Percentiles rank a stretch among this genome's conserved stretches.
These are phyloP conservation scores for Phoenix dactylifera DNA, from an alignment of 176 grass and related monocot genomes.

Conservation along the genomic window DNA sequence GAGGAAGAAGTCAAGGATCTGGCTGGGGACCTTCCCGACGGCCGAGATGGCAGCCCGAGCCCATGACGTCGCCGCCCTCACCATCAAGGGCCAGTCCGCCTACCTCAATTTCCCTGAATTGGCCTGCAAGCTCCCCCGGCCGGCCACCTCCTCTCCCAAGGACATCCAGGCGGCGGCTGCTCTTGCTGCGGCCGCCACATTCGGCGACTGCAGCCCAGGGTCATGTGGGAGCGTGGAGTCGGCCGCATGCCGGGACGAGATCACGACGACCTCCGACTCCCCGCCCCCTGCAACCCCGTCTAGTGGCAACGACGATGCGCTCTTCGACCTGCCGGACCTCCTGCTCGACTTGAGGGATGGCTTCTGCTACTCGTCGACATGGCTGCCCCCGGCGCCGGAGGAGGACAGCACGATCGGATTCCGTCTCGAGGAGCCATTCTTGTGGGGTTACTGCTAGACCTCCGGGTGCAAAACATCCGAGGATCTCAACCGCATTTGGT, in stretches of 20 bases:
- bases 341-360: neutral
- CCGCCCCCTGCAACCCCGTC: neutral
- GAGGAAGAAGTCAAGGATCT: constrained; percentile 91
- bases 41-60: constrained; percentile 94
- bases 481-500: neutral
- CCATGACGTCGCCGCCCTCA: constrained; percentile 79
- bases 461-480: too few relatives aligned
- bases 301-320: constrained; percentile 9
- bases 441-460: constrained; percentile 12
- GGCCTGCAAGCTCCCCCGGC: constrained; percentile 53
- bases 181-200: constrained; percentile 43
- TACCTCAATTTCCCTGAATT: constrained; percentile 91
- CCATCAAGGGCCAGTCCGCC: constrained; percentile 73
- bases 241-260: neutral
- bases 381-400: neutral
- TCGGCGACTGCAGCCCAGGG: neutral
- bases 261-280: neutral
- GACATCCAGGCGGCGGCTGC: constrained; percentile 87
- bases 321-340: constrained; percentile 20
- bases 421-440: constrained; percentile 18
- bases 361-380: neutral
- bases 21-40: constrained; percentile 84
- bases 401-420: constrained; percentile 3
- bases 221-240: neutral
- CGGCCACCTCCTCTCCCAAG: constrained; percentile 57